Evolutionary conservation across 2,329 filamentous ascomycete genomes (phyloP).

Genomic region (Talaromyces sp.): DNA sequence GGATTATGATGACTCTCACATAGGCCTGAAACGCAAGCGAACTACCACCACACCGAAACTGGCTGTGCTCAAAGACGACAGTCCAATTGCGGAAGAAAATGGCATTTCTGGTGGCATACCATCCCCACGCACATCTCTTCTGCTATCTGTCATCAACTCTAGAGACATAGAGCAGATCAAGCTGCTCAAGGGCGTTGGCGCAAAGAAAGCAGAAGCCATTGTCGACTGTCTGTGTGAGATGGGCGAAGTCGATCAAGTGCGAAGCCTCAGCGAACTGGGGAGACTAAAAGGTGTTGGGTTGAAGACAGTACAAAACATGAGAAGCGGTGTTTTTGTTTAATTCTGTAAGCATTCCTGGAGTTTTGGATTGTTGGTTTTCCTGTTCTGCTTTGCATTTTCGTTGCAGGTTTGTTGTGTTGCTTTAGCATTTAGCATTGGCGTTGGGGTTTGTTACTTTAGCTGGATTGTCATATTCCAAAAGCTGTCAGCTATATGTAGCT

Average conservation of each 20-base stretch:
- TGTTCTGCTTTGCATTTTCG: background rate
- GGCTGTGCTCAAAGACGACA: background rate
- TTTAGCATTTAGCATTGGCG: slow-evolving; percentile 6
- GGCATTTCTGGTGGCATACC: slow-evolving; percentile 15
- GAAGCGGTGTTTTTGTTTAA: slow-evolving; percentile 35
- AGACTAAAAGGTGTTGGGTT: slow-evolving; percentile 39
- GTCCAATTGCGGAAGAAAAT: slow-evolving; percentile 6
- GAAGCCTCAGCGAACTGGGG: slow-evolving; percentile 35
- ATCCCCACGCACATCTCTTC: slow-evolving; percentile 38
- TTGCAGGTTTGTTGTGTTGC: background rate
- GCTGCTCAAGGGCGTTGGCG: slow-evolving; percentile 41
- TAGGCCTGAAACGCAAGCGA: slow-evolving; percentile 20
- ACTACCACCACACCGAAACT: slow-evolving; percentile 14
- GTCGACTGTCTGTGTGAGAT: slow-evolving; percentile 42
- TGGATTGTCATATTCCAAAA: too few relatives aligned
- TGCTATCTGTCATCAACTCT: slow-evolving; percentile 42
- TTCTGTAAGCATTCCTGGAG: slow-evolving; percentile 13
- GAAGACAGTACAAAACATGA: slow-evolving; percentile 44
- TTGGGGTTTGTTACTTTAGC: background rate
- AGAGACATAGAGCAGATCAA: slow-evolving; percentile 41
- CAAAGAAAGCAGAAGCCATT: slow-evolving; percentile 44
- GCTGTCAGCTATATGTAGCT: background rate
- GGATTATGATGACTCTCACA: slow-evolving; percentile 19
- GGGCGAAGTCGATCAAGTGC: slow-evolving; percentile 28
- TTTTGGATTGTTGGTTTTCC: background rate